Base-by-base conservation (phyloP, 345 rosid species). In the Jatropha curcas region DNA sequence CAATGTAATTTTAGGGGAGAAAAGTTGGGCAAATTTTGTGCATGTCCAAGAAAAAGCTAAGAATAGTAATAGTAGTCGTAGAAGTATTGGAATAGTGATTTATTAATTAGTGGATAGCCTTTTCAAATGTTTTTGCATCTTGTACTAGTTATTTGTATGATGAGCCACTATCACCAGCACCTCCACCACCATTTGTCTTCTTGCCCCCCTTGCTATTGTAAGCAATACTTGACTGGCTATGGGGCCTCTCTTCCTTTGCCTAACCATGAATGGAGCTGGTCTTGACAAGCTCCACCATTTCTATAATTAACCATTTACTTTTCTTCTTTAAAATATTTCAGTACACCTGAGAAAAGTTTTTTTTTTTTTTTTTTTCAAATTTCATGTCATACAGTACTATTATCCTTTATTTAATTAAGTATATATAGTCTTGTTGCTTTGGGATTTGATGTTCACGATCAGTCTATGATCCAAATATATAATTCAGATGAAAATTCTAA, bases 101-200 rank as follows among this genome's bases (percentile, higher is more conserved):
- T 62, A 37, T 57, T 25, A 60, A 61, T 51, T 43, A 75, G 87
- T 83, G 83, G 82, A 75, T 68, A 77, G 67, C 67, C 71, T 79
- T 81, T 82, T 79, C 74, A 61, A 71, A 70, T 77, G 75, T 57
- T 78, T 80, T 70, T 68, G 57, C 77, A 73, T 58, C 48, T 71
- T 75, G 55, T 58, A 76, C 77, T 66, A 79, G 73, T 60, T 71
- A n/a, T 73, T 77, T 67, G 79, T 58, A 64, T 76, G 73, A 72
- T 67, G 75, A 86, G 74, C 81, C 94, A 88, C 85, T 86, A 90
- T 53, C 81, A 88, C 73, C 85, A 86, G 82, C 83, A 77, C 65
- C 84, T 77, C 95, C 92, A 90, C 90, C 84, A 82, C 53, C 65
- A 52, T 77, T 82, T 86, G 90, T 86, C 90, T 76, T 76, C 81